A percentile compares a stretch with the other conserved stretches of the same genome.
These are phyloP conservation scores for Aspergillus sp. DNA, from an alignment of 2,329 filamentous ascomycete genomes.

Conservation along the genomic window DNA sequence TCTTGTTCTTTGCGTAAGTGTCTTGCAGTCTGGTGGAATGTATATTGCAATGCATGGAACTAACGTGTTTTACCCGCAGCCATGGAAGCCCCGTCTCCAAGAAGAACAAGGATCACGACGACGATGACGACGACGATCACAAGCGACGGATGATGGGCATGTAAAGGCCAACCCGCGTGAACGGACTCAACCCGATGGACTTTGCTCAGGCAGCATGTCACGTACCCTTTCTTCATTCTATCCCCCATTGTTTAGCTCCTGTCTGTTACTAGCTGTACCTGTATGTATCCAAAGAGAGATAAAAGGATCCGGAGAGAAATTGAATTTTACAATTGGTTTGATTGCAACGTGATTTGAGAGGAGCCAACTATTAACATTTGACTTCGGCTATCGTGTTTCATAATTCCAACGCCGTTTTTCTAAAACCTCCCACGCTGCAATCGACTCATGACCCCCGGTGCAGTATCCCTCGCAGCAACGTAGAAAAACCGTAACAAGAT, in stretches of 20 bases:
- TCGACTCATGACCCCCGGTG: slow-evolving; percentile 31
- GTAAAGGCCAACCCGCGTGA: slow-evolving; percentile 3
- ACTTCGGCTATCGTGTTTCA: slow-evolving; percentile 38
- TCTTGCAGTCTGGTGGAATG: background rate
- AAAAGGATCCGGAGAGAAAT: slow-evolving; percentile 13
- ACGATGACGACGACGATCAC: slow-evolving; percentile 26
- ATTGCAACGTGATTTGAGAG: slow-evolving; percentile 34
- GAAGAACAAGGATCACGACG: slow-evolving; percentile 36
- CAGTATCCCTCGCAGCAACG: slow-evolving; percentile 33
- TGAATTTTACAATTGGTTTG: slow-evolving; percentile 39
- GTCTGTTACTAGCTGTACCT: slow-evolving; percentile 15
- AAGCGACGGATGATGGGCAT: slow-evolving; percentile 32
- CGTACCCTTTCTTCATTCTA: background rate
- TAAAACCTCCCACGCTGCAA: slow-evolving; percentile 35
- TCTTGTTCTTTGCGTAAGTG: slow-evolving; percentile 82
- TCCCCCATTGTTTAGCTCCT: slow-evolving; percentile 3
- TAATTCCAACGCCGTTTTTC: slow-evolving; percentile 39
- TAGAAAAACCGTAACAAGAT: slow-evolving; percentile 48
- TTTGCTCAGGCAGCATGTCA: slow-evolving; percentile 15
- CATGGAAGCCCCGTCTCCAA: slow-evolving; percentile 63
- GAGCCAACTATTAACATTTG: slow-evolving; percentile 36
- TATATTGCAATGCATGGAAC: slow-evolving; percentile 1
- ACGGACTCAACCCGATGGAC: background rate
- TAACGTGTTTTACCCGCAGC: slow-evolving; percentile 25
- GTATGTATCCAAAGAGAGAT: slow-evolving; percentile 10